Conservation (phyloP, 2,329 filamentous ascomycete genomes). For the Huntiella bhutanensis region DNA sequence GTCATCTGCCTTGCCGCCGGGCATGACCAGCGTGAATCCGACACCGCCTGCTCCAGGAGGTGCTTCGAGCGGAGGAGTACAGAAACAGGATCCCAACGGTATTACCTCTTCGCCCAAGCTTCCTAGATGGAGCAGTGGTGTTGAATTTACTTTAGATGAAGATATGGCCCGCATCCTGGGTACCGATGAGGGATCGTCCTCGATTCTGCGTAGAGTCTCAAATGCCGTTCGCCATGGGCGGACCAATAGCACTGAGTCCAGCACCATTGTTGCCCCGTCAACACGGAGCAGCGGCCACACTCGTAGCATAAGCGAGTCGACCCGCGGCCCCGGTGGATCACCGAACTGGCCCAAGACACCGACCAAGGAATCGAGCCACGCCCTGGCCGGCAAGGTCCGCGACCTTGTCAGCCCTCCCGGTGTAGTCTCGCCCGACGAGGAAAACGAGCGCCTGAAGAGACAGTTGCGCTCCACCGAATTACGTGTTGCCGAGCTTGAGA, state of each 20-base stretch:
- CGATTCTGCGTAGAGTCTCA: conserved; percentile 72
- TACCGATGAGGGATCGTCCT: conserved; percentile 56
- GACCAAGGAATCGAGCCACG: conserved; percentile 31
- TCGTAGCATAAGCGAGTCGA: conserved; percentile 49
- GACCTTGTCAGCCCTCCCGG: conserved; percentile 57
- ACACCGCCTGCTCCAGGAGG: conserved; percentile 11
- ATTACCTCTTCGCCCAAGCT: conserved; percentile 39
- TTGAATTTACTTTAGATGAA: conserved; percentile 85
- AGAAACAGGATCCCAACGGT: conserved; percentile 9
- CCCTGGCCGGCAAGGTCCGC: conserved; percentile 16
- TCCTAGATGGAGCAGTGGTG: conserved; percentile 58
- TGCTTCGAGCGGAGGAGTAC: conserved; percentile 7
- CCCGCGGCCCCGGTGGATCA: conserved; percentile 38
- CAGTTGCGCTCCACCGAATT: conserved; percentile 69
- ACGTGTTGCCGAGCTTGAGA: conserved; percentile 68
- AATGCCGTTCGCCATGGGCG: conserved; percentile 87
- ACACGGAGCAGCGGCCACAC: conserved; percentile 25
- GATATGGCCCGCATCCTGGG: conserved; percentile 81
- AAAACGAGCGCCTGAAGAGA: conserved; percentile 47
- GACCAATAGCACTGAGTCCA: conserved; percentile 56
- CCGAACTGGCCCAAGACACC: conserved; percentile 54
- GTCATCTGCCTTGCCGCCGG: conserved; percentile 8
- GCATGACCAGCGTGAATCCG: conserved; percentile 5
- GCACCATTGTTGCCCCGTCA: not conserved
- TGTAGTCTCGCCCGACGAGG: conserved; percentile 36